Percentiles rank a stretch among this genome's conserved stretches.
phyloP scores from a whole-genome alignment of 2,329 filamentous ascomycete genomes.

The Fusarium setosum region DNA sequence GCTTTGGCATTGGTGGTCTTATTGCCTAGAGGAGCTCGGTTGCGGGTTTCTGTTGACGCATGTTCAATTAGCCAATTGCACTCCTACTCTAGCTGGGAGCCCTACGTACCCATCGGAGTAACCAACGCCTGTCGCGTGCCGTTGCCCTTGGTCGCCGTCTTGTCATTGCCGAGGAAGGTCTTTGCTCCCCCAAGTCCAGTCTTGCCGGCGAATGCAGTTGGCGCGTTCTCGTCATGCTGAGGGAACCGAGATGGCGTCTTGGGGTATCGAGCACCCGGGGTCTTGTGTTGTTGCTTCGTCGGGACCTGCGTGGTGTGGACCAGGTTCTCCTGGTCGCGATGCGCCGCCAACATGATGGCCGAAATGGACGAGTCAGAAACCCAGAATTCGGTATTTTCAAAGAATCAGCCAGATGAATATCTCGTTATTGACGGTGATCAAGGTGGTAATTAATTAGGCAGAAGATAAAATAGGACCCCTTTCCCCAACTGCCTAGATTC shows the following conservation, averaged over 20 bases:
- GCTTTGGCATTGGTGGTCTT: conserved; percentile 97
- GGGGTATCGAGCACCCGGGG: conserved; percentile 78
- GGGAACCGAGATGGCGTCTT: conserved; percentile 86
- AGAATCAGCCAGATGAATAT: conserved; percentile 17
- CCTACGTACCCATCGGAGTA: conserved; percentile 80
- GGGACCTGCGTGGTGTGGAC: conserved; percentile 79
- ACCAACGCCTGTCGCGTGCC: conserved; percentile 69
- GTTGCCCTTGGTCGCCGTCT: conserved; percentile 60
- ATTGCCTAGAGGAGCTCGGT: conserved; percentile 85
- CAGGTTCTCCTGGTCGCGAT: conserved; percentile 89
- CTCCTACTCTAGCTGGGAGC: neutral
- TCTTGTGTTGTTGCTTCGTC: conserved; percentile 84
- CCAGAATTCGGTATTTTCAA: conserved; percentile 19
- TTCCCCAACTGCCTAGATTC: conserved; percentile 10
- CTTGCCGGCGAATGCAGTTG: conserved; percentile 52
- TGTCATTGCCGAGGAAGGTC: conserved; percentile 64
- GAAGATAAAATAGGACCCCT: conserved; percentile 24
- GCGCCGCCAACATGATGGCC: conserved; percentile 76
- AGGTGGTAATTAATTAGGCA: conserved; percentile 31
- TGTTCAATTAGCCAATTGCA: conserved; percentile 17
- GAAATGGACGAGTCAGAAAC: conserved; percentile 18
- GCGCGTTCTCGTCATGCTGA: conserved; percentile 86
- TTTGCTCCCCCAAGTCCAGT: conserved; percentile 61
- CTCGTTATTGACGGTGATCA: conserved; percentile 26
- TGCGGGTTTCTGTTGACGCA: conserved; percentile 55